Evolutionary conservation across 208 protist genomes (phyloP), one percentile per base, ranked within the genome.

Genomic region (Acanthamoeba culbertsoni): DNA sequence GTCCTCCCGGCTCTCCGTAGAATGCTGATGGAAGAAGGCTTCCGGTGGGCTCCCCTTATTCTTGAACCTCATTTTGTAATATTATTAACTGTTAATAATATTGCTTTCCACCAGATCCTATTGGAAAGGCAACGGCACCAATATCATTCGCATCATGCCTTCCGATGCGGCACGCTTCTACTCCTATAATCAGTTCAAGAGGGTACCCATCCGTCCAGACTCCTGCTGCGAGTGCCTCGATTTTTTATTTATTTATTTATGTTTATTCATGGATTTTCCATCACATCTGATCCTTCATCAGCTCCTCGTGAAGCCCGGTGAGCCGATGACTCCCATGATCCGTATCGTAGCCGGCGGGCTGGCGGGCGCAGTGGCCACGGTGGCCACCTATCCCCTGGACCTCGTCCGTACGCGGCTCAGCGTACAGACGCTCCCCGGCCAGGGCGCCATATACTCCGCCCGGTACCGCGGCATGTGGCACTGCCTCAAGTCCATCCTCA

Each of bases 61-160:
- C n/a, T n/a, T n/a, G n/a, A n/a, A n/a, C n/a, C n/a, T n/a, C n/a
- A n/a, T n/a, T n/a, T n/a, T n/a, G n/a, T n/a, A n/a, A n/a, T n/a
- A n/a, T n/a, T n/a, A n/a, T n/a, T n/a, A n/a, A n/a, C n/a, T n/a
- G n/a, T n/a, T n/a, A n/a, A n/a, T n/a, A n/a, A n/a, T n/a, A n/a
- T n/a, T n/a, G n/a, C n/a, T n/a, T n/a, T n/a, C n/a, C n/a, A n/a
- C n/a, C 42, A 79, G 68, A 14, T 97, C 97, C 37, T 96, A 98
- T 90, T 99, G 98, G 97, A 98, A 97, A 37, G 98, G 98, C 42
- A 98, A 99, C 95, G 98, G 98, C 35, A 98, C 98, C 8, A 99
- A 98, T 63, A 98, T 99, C 95, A 96, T 99, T 63, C 97, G 98
- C 57, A 98, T 99, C 40, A 95, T 98, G 2, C 98, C 98, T 2